Percentiles rank a stretch among this genome's conserved stretches.
phyloP scores from a whole-genome alignment of 164 flowering plant species.

The Annona squamosa region DNA sequence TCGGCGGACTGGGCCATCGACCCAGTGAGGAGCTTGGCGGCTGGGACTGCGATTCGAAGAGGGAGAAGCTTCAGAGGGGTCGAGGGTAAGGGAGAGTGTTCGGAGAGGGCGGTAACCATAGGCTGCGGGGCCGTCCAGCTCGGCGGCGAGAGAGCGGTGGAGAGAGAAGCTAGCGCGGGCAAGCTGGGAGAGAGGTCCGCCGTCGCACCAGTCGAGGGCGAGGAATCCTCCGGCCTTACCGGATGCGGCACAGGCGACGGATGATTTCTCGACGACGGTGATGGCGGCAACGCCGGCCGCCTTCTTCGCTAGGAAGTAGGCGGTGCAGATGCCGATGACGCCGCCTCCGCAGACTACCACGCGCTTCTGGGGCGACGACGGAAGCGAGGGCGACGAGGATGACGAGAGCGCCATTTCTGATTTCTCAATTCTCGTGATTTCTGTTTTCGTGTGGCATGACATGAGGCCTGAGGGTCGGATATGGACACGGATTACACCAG shows the following conservation, averaged over 20 bases:
- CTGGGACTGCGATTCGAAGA: conserved; percentile 5
- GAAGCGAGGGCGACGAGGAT: neutral
- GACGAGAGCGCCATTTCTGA: neutral
- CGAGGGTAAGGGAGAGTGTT: conserved; percentile 53
- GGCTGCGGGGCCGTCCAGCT: conserved; percentile 56
- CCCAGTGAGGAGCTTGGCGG: conserved; percentile 47
- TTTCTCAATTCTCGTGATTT: neutral
- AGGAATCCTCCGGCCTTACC: conserved; percentile 96
- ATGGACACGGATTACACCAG: too few species aligned
- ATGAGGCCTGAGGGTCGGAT: too few species aligned
- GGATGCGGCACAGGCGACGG: conserved; percentile 92
- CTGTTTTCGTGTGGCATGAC: too few species aligned
- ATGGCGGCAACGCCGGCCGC: conserved; percentile 44
- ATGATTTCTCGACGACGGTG: conserved; percentile 72
- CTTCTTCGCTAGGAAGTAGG: conserved; percentile 69
- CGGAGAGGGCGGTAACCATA: conserved; percentile 79
- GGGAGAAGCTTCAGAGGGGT: conserved; percentile 18
- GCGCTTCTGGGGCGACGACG: conserved; percentile 10
- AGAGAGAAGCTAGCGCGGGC: conserved; percentile 91
- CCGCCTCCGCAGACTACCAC: conserved; percentile 97
- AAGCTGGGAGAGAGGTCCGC: conserved; percentile 50
- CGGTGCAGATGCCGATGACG: conserved; percentile 86
- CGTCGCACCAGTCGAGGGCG: conserved; percentile 95
- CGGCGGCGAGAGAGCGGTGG: conserved; percentile 68
- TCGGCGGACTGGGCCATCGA: conserved; percentile 49